Conservation (phyloP, 495 filamentous ascomycete species). For the Penicillium soppii region DNA sequence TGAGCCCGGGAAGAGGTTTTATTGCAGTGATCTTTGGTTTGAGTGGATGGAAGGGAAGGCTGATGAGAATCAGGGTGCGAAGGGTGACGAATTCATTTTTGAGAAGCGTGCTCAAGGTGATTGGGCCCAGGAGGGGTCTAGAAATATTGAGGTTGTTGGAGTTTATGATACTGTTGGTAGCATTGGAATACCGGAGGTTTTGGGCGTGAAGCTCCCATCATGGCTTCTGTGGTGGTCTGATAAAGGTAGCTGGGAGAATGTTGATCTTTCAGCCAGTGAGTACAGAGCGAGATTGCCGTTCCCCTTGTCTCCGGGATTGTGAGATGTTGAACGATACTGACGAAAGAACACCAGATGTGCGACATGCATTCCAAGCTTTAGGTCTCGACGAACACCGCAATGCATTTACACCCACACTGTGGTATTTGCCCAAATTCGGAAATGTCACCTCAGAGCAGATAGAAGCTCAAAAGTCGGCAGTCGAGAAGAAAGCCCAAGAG, state of each 20-base stretch:
- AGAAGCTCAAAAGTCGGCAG: slow-evolving; percentile 4
- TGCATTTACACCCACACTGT: slow-evolving; percentile 55
- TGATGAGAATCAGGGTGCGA: slow-evolving; percentile 22
- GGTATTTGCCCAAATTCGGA: slow-evolving; percentile 38
- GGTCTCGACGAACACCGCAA: slow-evolving; percentile 56
- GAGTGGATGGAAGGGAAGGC: slow-evolving; percentile 17
- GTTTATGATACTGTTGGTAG: slow-evolving; percentile 62
- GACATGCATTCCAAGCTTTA: slow-evolving; percentile 60
- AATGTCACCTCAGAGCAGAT: slow-evolving; percentile 7
- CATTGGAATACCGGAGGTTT: slow-evolving; percentile 23
- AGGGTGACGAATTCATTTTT: slow-evolving; percentile 10
- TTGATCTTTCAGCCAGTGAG: slow-evolving; percentile 16
- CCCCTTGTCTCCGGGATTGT: neutral
- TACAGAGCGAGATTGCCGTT: neutral
- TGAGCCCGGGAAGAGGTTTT: slow-evolving; percentile 20
- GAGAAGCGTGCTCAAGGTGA: slow-evolving; percentile 7
- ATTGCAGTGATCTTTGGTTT: slow-evolving; percentile 6
- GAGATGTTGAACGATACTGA: neutral
- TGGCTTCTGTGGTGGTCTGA: neutral
- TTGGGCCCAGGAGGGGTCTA: slow-evolving; percentile 17
- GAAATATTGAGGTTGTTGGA: slow-evolving; percentile 49
- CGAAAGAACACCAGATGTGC: slow-evolving; percentile 36
- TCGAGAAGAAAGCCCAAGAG: slow-evolving; percentile 3
- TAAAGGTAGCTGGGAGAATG: neutral
- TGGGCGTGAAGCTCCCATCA: slow-evolving; percentile 18